Evolutionary conservation across 106 monocot species (phyloP).

Genomic region (Apostasia shenzhenica): DNA sequence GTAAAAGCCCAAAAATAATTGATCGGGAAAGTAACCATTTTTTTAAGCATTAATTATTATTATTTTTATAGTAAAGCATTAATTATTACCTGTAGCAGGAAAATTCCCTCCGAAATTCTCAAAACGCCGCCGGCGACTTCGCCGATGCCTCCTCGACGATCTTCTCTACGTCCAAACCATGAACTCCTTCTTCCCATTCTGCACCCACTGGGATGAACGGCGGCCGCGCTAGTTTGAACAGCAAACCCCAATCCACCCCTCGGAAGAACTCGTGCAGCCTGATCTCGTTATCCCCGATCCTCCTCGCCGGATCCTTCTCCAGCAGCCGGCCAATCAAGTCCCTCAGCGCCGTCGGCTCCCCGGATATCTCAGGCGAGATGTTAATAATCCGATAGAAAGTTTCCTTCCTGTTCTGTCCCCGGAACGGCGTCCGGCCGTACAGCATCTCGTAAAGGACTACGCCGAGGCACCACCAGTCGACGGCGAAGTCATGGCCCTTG

Average conservation of each 20-base stretch:
- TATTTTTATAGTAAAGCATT: no score
- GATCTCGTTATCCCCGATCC: constrained; percentile 43
- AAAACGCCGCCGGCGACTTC: neutral
- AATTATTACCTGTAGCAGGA: no score
- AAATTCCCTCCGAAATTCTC: no score
- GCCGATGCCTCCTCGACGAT: constrained; percentile 40
- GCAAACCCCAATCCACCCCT: constrained; percentile 58
- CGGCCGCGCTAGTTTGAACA: constrained; percentile 49
- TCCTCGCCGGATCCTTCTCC: constrained; percentile 63
- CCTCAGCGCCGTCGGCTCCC: constrained; percentile 54
- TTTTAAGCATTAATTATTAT: no score
- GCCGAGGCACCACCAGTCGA: constrained; percentile 93
- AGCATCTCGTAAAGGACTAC: constrained; percentile 91
- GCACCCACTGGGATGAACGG: constrained; percentile 51
- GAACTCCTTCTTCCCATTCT: constrained; percentile 11
- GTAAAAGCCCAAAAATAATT: no score
- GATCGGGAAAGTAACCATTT: no score
- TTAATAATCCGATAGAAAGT: constrained; percentile 67
- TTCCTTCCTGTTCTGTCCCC: constrained; percentile 72
- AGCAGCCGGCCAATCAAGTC: constrained; percentile 54
- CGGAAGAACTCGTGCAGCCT: constrained; percentile 68
- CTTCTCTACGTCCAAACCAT: constrained; percentile 53
- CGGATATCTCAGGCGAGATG: constrained; percentile 44
- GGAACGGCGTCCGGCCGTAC: constrained; percentile 84
- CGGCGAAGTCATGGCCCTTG: constrained; percentile 72